Evolutionary conservation across 2,329 filamentous ascomycete species (phyloP).

Genomic region (Neospermospora avenae): DNA sequence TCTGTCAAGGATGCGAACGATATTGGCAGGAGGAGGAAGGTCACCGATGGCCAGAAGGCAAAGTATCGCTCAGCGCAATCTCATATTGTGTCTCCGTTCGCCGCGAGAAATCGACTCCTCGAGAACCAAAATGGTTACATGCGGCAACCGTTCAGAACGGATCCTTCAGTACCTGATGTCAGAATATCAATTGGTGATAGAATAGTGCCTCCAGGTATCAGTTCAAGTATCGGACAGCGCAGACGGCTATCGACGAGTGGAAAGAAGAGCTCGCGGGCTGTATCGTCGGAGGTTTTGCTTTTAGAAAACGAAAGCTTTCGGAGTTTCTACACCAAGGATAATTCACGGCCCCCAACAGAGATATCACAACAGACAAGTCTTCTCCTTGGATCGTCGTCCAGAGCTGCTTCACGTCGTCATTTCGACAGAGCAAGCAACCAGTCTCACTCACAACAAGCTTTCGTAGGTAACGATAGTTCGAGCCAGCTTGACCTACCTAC

Average conservation of each 20-base stretch:
- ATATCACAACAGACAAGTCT: neutral
- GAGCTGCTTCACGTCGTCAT: neutral
- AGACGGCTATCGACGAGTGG: neutral
- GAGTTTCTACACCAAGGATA: neutral
- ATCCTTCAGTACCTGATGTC: conserved; percentile 22
- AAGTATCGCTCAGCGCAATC: conserved; percentile 21
- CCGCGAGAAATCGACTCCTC: neutral
- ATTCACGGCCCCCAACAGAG: neutral
- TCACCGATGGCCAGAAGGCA: conserved; percentile 25
- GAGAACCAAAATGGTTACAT: neutral
- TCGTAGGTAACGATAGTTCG: neutral
- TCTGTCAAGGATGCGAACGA: conserved; percentile 22
- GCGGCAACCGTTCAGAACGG: neutral
- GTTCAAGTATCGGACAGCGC: conserved; percentile 26
- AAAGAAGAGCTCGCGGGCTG: conserved; percentile 2
- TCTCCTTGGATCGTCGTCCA: neutral
- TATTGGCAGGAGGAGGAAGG: conserved; percentile 30
- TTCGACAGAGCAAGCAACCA: neutral
- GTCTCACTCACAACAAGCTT: neutral
- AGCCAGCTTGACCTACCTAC: neutral
- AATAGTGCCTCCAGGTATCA: conserved; percentile 25
- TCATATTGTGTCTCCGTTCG: conserved; percentile 23
- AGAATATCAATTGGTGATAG: conserved; percentile 32
- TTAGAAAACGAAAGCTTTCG: conserved; percentile 24
- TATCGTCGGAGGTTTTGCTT: conserved; percentile 33